phyloP scores from a whole-genome alignment of 768 basidiomycete species.

The Hysterangium stoloniferum region DNA sequence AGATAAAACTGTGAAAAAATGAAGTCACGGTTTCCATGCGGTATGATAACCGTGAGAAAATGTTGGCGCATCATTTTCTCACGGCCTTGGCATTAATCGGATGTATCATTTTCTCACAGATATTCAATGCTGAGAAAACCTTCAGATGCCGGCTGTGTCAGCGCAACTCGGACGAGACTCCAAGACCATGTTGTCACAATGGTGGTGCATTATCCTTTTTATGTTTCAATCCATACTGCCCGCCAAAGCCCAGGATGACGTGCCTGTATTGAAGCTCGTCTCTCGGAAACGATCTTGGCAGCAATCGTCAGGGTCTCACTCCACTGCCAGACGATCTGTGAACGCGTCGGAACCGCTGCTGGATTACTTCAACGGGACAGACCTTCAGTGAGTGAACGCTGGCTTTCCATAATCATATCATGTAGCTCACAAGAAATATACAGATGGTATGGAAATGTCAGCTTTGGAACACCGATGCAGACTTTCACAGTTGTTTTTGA shows the following conservation, averaged over 20 bases:
- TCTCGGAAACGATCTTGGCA: not conserved
- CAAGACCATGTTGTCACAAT: no score
- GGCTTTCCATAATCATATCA: not conserved
- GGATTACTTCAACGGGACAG: conserved; percentile 19
- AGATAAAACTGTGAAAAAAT: no score
- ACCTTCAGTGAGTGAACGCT: conserved; percentile 18
- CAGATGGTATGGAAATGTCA: conserved; percentile 6
- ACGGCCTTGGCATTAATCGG: no score
- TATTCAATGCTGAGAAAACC: no score
- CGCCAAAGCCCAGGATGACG: not conserved
- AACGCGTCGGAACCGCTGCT: conserved; percentile 11
- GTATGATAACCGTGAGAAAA: no score
- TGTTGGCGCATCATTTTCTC: no score
- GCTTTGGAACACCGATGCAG: conserved; percentile 18
- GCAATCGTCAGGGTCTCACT: not conserved
- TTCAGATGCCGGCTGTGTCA: no score
- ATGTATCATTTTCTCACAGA: no score
- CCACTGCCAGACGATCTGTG: not conserved
- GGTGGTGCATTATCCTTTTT: not conserved
- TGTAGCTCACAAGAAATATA: not conserved
- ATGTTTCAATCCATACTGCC: not conserved
- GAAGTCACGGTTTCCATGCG: no score
- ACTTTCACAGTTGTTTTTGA: conserved; percentile 18
- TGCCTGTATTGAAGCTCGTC: not conserved
- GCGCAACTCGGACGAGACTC: no score